These are phyloP conservation scores for Babesia sp. DNA, from an alignment of 169 alveolate genomes.

Conservation along the genomic window DNA sequence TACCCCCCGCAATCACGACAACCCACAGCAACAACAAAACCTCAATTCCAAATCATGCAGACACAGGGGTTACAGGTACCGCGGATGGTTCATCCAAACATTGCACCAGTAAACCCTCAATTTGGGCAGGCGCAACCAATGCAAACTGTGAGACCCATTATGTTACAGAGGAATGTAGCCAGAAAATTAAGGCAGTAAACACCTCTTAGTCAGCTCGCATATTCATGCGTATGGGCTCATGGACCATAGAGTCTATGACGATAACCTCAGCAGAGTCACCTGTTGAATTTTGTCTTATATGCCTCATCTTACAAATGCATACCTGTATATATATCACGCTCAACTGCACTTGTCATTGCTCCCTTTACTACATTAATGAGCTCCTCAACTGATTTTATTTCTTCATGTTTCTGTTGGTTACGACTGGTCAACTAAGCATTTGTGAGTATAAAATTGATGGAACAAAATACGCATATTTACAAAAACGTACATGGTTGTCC, in stretches of 20 bases:
- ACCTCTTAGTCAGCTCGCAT: slow-evolving; percentile 40
- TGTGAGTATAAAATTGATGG: slow-evolving; percentile 17
- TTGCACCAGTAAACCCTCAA: not conserved
- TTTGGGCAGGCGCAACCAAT: not conserved
- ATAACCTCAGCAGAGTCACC: slow-evolving; percentile 69
- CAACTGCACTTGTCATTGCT: slow-evolving; percentile 89
- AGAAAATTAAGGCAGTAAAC: not conserved
- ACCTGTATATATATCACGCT: slow-evolving; percentile 93
- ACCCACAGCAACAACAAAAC: not conserved
- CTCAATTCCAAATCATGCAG: not conserved
- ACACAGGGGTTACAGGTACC: not conserved
- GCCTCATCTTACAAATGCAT: not conserved
- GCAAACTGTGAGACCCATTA: not conserved
- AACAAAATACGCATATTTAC: not conserved
- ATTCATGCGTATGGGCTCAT: slow-evolving; percentile 64
- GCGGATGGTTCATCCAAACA: not conserved
- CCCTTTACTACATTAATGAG: slow-evolving; percentile 87
- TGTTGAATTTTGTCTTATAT: not conserved
- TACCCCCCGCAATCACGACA: not conserved
- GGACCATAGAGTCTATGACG: slow-evolving; percentile 53
- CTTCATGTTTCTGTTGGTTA: slow-evolving; percentile 46
- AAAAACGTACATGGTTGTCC: slow-evolving; percentile 79
- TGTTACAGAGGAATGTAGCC: slow-evolving; percentile 2
- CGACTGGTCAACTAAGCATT: slow-evolving; percentile 74
- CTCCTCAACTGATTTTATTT: slow-evolving; percentile 69